Base-by-base conservation (phyloP, 352 stramenopile species). In the Globisporangium lucens region DNA sequence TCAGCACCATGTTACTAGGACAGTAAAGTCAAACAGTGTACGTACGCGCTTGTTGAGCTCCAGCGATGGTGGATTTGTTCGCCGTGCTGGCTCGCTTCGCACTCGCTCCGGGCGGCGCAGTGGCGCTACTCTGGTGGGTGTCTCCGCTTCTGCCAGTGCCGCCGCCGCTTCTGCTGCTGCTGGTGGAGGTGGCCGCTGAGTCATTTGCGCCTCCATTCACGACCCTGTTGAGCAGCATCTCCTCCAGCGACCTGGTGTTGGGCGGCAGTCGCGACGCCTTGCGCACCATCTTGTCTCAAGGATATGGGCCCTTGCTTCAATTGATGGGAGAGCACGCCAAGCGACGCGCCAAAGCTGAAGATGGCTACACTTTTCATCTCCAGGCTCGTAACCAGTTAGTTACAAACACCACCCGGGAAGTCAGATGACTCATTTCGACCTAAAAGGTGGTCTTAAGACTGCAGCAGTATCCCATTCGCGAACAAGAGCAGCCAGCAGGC, bases 201-300 rank as follows among this genome's bases (percentile, higher is more conserved):
- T 7, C 51, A 30, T 12, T 15, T 7, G 22, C 65, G 0, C 13
- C 17, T 47, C 58, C 53, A 51, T 74, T 76, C 4, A 74, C 76
- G 43, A 87, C 74, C 13, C 86, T 79, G 20, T 79, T 66, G 10
- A 92, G 69, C 53, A 94, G 43, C 22, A 94, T 72, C 63, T 94
- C 83, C 66, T 94, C 86, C 47, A 94, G 70, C 3, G 82, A 90
- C 68, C 73, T 86, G 63, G 72, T 70, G 41, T 74, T 79, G 4
- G 85, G 76, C n/a, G 78, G 68, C 60, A 94, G 75, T 0, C 74
- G 75, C 20, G 77, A 79, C 24, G 78, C 74, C 61, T 86, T 89
- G 4, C 82, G 77, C 68, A 91, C 82, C 83, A 94, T 92, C 6
- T 52, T 17, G 4, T 38, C 20, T 12, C 9, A 0, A 8, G 22